Evolutionary conservation across 2,329 filamentous ascomycete species (phyloP).

Genomic region (Alternaria sp.): DNA sequence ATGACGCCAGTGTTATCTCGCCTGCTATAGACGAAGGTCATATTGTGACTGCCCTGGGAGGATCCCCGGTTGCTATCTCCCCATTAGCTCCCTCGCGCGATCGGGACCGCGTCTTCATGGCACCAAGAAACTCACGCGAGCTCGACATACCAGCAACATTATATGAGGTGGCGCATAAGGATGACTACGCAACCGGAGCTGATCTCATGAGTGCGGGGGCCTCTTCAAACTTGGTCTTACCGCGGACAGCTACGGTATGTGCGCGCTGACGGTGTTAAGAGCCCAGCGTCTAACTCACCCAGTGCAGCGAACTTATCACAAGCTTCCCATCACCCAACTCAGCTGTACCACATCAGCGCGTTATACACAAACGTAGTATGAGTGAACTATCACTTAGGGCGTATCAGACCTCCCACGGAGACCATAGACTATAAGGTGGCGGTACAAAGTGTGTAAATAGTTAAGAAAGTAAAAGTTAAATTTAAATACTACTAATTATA

Average conservation of each 20-base stretch:
- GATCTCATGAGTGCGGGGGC: slow-evolving; percentile 29
- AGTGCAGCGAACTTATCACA: slow-evolving; percentile 31
- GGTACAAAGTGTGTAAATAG: no score
- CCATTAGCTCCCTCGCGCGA: slow-evolving; percentile 1
- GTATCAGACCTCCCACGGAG: slow-evolving; percentile 17
- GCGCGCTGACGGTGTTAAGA: background rate
- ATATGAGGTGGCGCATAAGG: slow-evolving; percentile 20
- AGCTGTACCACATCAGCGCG: slow-evolving; percentile 20
- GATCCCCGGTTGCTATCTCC: slow-evolving; percentile 22
- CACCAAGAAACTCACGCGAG: slow-evolving; percentile 7
- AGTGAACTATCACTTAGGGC: slow-evolving; percentile 33
- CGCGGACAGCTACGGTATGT: slow-evolving; percentile 35
- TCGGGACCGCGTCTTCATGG: slow-evolving; percentile 13
- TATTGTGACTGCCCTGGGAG: slow-evolving; percentile 13
- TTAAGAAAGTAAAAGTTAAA: no score
- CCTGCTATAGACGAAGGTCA: slow-evolving; percentile 20
- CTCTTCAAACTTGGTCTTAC: slow-evolving; percentile 27
- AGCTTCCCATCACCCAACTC: slow-evolving; percentile 33
- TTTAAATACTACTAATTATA: no score
- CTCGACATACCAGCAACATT: slow-evolving; percentile 21
- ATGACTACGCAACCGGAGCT: slow-evolving; percentile 16
- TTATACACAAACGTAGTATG: slow-evolving; percentile 30
- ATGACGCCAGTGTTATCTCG: slow-evolving; percentile 24
- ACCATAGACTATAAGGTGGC: slow-evolving; percentile 6
- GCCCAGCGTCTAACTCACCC: slow-evolving; percentile 13